Evolutionary conservation across 2,329 filamentous ascomycete species (phyloP).

Genomic region (Rutstroemia sp.): DNA sequence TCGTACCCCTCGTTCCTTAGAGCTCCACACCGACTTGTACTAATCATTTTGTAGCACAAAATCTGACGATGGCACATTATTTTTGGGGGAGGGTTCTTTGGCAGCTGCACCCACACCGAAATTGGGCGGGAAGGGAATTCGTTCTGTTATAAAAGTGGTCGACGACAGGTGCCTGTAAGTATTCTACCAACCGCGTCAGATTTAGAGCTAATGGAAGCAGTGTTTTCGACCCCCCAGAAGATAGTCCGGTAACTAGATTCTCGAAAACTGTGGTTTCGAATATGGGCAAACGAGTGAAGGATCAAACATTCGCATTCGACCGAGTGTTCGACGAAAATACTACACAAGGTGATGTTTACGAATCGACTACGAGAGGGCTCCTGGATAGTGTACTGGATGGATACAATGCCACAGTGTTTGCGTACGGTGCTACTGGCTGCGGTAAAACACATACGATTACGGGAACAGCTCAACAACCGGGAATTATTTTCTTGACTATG

Average conservation of each 20-base stretch:
- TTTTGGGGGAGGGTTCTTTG: conserved; percentile 93
- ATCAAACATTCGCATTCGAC: conserved; percentile 96
- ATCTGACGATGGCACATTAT: conserved; percentile 77
- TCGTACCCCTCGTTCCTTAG: conserved; percentile 24
- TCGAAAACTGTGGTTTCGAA: conserved; percentile 69
- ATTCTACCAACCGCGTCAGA: not conserved
- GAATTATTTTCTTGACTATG: conserved; percentile 98
- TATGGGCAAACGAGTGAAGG: conserved; percentile 86
- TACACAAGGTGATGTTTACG: conserved; percentile 88
- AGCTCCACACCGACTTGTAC: not conserved
- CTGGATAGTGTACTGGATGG: conserved; percentile 93
- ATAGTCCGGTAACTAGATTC: conserved; percentile 85
- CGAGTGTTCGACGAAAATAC: conserved; percentile 94
- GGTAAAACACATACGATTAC: conserved; percentile 98
- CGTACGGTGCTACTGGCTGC: conserved; percentile 94
- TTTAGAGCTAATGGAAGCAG: conserved; percentile 38
- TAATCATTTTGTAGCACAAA: conserved; percentile 32
- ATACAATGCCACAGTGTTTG: conserved; percentile 98
- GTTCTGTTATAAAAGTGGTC: conserved; percentile 90
- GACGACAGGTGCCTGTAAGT: conserved; percentile 86
- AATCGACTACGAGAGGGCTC: conserved; percentile 80
- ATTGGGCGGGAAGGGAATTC: conserved; percentile 75
- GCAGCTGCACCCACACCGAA: conserved; percentile 82
- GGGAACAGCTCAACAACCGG: conserved; percentile 83
- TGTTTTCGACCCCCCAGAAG: conserved; percentile 94